phyloP scores from a whole-genome alignment of 1,284 basidiomycete genomes.

The Ganoderma leucocontextum region DNA sequence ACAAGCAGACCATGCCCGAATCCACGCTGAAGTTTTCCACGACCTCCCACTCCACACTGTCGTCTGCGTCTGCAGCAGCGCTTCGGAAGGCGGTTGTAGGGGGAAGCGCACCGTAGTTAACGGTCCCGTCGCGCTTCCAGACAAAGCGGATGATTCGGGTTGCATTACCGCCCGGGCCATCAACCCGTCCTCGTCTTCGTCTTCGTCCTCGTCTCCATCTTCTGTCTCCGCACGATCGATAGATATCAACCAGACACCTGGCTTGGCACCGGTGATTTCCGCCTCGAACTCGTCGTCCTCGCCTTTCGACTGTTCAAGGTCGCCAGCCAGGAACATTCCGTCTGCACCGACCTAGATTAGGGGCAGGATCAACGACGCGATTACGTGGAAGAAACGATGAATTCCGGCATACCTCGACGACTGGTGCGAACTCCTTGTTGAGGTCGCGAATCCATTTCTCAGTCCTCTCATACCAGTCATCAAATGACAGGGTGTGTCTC shows the following conservation, averaged over 20 bases:
- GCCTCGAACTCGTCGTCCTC: constrained; percentile 26
- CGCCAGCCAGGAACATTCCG: background rate
- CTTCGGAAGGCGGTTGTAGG: too few species aligned
- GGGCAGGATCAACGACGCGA: background rate
- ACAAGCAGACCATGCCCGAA: background rate
- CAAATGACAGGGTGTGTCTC: background rate
- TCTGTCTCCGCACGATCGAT: background rate
- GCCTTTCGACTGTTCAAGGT: constrained; percentile 7
- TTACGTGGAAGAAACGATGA: too few species aligned
- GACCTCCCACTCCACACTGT: too few species aligned
- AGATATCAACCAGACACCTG: constrained; percentile 20
- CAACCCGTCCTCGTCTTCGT: too few species aligned
- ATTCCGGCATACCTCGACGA: background rate
- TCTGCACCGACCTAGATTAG: background rate
- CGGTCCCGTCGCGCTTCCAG: too few species aligned
- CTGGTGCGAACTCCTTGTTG: background rate
- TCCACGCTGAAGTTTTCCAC: constrained; percentile 1
- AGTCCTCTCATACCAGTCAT: background rate
- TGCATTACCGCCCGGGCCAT: too few species aligned
- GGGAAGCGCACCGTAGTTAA: too few species aligned
- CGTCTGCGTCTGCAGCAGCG: too few species aligned
- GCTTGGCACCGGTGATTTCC: constrained; percentile 19
- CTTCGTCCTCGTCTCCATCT: background rate
- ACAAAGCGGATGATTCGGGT: too few species aligned
- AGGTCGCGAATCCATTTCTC: background rate